Evolutionary conservation across 345 rosid genomes (phyloP).

Genomic region (Gossypium stocksii): DNA sequence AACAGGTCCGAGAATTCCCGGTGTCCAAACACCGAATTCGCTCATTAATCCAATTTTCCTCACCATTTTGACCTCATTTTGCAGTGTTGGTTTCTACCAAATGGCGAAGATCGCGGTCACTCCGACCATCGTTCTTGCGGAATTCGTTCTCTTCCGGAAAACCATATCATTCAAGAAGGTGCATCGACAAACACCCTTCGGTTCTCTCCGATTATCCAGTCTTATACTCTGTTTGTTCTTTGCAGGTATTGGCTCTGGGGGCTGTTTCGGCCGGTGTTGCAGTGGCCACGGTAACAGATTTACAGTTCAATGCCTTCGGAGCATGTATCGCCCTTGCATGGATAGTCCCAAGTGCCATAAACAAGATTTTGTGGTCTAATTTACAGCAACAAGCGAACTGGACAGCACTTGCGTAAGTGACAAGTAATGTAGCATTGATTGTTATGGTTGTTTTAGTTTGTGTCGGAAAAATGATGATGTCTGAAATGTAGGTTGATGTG

Average conservation of each 20-base stretch:
- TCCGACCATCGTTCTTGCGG: conserved; percentile 84
- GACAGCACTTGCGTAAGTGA: conserved; percentile 86
- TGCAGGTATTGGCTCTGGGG: conserved; percentile 65
- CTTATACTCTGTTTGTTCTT: not conserved
- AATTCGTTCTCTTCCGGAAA: conserved; percentile 65
- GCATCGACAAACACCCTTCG: not conserved
- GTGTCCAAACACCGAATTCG: not conserved
- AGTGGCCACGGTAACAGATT: conserved; percentile 83
- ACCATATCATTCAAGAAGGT: conserved; percentile 67
- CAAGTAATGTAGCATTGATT: not conserved
- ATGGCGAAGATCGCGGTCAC: conserved; percentile 98
- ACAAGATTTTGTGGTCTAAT: conserved; percentile 91
- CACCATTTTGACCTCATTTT: conserved; percentile 9
- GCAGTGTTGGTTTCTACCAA: conserved; percentile 95
- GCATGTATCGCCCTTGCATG: conserved; percentile 78
- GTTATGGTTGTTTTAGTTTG: not conserved
- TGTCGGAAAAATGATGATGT: not conserved
- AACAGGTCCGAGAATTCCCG: conserved; percentile 50
- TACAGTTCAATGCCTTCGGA: conserved; percentile 77
- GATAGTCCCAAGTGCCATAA: conserved; percentile 88
- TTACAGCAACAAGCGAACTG: conserved; percentile 87
- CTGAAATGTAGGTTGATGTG: conserved; percentile 77
- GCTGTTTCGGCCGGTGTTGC: conserved; percentile 86
- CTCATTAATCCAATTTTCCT: conserved; percentile 8
- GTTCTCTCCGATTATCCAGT: not conserved